Conservation (phyloP, 2,329 filamentous ascomycete genomes). For the Apiospora malaysiana region DNA sequence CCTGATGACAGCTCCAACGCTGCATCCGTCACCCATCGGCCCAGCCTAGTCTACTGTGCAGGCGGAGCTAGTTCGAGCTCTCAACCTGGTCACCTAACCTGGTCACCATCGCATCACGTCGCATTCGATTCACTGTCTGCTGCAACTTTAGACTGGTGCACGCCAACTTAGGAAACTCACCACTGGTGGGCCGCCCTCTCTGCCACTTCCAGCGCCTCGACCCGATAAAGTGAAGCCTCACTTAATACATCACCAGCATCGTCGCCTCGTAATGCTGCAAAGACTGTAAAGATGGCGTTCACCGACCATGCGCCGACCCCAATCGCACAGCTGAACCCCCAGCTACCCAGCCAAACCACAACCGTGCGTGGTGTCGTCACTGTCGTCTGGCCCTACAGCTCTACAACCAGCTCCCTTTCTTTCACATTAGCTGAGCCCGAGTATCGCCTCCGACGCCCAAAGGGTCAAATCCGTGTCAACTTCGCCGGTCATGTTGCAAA, state of each 20-base stretch:
- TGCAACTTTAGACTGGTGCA: background rate
- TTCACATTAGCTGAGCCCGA: constrained; percentile 86
- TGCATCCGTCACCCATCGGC: constrained; percentile 8
- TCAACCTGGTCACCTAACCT: background rate
- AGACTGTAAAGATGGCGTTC: constrained; percentile 16
- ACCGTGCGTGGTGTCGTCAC: constrained; percentile 76
- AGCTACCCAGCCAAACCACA: constrained; percentile 48
- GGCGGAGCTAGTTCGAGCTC: constrained; percentile 12
- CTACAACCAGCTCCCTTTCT: constrained; percentile 73
- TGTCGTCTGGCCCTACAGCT: constrained; percentile 90
- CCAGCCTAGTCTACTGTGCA: background rate
- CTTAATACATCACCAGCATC: background rate
- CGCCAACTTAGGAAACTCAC: background rate
- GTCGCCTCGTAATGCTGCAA: constrained; percentile 13
- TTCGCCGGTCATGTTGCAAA: constrained; percentile 76
- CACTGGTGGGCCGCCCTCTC: background rate
- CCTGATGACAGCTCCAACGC: constrained; percentile 14
- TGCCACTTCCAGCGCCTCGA: background rate
- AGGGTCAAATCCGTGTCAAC: constrained; percentile 81
- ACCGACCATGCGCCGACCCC: constrained; percentile 45
- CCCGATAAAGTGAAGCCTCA: background rate
- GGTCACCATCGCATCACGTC: background rate
- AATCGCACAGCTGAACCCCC: constrained; percentile 62
- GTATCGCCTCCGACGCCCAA: constrained; percentile 75
- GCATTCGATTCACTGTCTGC: background rate